phyloP scores from a whole-genome alignment of 306 rosid genomes.

The Prinsepia uniflora region DNA sequence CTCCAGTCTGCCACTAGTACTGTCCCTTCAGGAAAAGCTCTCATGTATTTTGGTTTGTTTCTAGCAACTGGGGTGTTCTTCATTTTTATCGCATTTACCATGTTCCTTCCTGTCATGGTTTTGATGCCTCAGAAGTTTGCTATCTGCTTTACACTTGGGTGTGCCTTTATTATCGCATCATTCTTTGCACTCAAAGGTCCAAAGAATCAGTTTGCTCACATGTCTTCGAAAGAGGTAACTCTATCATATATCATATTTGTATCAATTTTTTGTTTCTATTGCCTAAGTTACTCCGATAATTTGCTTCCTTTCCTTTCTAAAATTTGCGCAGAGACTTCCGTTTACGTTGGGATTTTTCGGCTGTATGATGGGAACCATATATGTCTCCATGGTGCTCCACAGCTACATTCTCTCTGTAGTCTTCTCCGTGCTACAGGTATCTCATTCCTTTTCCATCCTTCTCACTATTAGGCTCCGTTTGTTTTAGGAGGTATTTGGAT shows the following conservation, averaged over 20 bases:
- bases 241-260: background rate
- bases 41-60: constrained; percentile 75
- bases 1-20: constrained; percentile 77
- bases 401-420: constrained; percentile 85
- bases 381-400: constrained; percentile 90
- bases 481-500: too few relatives aligned
- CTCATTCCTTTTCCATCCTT: constrained; percentile 15
- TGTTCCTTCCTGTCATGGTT: constrained; percentile 94
- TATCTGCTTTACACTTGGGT: constrained; percentile 86
- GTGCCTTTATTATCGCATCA: constrained; percentile 77
- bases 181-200: constrained; percentile 89
- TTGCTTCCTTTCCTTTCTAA: constrained; percentile 23
- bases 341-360: constrained; percentile 75
- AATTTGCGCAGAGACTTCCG: constrained; percentile 73
- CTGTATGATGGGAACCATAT: constrained; percentile 82
- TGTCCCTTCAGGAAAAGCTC: constrained; percentile 88
- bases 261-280: constrained; percentile 15
- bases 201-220: constrained; percentile 71
- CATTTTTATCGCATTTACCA: constrained; percentile 75
- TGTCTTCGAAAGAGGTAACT: constrained; percentile 77
- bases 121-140: constrained; percentile 93
- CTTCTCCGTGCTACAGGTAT: constrained; percentile 90
- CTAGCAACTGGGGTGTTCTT: constrained; percentile 84
- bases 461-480: background rate
- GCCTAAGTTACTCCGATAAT: background rate